Evolutionary conservation across 306 rosid genomes (phyloP), one percentile per base, ranked within the genome.

Genomic region (Argentina anserina): DNA sequence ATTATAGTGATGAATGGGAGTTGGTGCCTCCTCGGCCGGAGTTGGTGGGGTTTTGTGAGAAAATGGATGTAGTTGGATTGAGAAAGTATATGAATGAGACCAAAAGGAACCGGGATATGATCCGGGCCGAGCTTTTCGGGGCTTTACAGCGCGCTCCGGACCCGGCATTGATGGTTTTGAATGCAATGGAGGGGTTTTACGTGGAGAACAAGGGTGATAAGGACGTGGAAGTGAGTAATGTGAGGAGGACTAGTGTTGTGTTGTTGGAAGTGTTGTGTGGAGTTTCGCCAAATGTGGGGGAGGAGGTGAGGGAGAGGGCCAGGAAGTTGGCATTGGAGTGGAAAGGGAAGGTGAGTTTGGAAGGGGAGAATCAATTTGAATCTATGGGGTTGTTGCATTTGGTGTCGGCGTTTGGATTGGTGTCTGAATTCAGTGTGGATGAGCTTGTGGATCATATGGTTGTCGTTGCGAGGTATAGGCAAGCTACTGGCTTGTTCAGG

Each of bases 31-130:
- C 91, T 40, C 58, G 89, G 67, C 65, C 76, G 1, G 84, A 77
- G 31, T 67, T 93, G 83, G 69, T 69, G 47, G 75, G 75, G 17
- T 60, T 84, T 15, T 90, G 93, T 59, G 85, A 84, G 86, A 80
- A 65, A 42, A 83, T 86, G 93, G 91, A 93, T 60, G 87, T 90
- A 15, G 65, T 68, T 25, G 97, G 90, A 75, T 67, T 93, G 86
- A 82, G 83, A 69, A 84, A 78, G 66, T 89, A 84, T 69, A 20
- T 89, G 6, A 40, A 7, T 17, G 61, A 75, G 28, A 43, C 81
- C 28, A 55, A 79, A 25, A 71, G 62, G 67, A 87, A 84, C 36
- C 77, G 77, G 81, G 26, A 25, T 9, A 66, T 62, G 21, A n/a
- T 89, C 29, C 61, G 85, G 76, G 71, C 26, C 15, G 96, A 93